Percentiles rank a stretch among this genome's conserved stretches.
Evolutionary conservation across 2,329 filamentous ascomycete species (phyloP).

Genomic region (Fusarium coffeatum): DNA sequence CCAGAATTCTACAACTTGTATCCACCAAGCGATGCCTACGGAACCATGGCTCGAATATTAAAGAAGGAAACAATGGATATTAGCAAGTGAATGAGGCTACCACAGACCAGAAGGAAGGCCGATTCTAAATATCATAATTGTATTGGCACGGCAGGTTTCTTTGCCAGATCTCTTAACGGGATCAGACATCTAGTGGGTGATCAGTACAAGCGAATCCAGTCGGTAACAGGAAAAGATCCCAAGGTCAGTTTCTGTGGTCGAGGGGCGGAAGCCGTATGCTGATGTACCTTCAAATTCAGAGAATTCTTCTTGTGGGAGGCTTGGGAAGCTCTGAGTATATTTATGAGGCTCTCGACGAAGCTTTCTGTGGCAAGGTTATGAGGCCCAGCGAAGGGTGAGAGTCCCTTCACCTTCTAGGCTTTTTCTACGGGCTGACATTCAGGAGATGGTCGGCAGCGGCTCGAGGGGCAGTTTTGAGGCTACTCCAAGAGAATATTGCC

Average conservation of each 20-base stretch:
- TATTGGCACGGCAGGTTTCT: neutral
- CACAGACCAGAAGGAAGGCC: no score
- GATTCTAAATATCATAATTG: no score
- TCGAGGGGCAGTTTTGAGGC: neutral
- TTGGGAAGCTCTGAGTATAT: conserved; percentile 6
- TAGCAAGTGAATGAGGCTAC: no score
- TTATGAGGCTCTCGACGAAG: no score
- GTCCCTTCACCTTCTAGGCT: no score
- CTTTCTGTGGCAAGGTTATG: no score
- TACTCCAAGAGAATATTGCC: neutral
- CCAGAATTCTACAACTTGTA: neutral
- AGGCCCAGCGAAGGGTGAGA: neutral
- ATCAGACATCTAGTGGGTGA: neutral
- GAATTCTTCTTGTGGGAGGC: neutral
- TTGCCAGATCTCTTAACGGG: neutral
- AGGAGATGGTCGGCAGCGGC: neutral
- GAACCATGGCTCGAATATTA: neutral
- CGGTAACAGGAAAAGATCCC: neutral
- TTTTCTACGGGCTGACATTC: no score
- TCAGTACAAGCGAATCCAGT: neutral
- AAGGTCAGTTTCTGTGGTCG: neutral
- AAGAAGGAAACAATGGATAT: neutral
- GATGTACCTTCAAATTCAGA: no score
- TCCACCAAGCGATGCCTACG: neutral
- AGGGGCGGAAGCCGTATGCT: no score